These are phyloP conservation scores for Discostella stelligeroides DNA, from an alignment of 108 stramenopile genomes.

Conservation along the genomic window DNA sequence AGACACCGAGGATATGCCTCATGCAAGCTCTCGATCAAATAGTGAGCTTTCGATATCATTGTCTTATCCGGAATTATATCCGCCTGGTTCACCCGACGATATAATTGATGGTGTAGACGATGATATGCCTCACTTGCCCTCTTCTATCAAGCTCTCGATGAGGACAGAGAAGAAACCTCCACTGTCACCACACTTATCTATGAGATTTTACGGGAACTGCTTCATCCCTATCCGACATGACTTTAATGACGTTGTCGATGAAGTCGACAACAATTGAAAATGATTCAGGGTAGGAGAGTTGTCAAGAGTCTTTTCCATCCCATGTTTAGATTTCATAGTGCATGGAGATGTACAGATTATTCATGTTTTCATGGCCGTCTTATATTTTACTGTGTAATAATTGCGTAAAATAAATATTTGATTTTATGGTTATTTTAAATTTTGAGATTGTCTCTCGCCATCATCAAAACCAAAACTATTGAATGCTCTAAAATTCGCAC, in stretches of 20 bases:
- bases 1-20: not conserved
- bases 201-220: slow-evolving; percentile 4
- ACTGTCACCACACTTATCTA: not conserved
- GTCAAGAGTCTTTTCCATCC: too few species aligned
- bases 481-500: too few species aligned
- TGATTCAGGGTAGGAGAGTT: too few species aligned
- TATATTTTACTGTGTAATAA: too few species aligned
- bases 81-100: slow-evolving; percentile 2
- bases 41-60: not conserved
- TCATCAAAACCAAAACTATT: too few species aligned
- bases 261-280: not conserved
- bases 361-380: too few species aligned
- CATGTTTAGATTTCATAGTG: too few species aligned
- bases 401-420: too few species aligned
- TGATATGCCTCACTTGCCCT: slow-evolving; percentile 1
- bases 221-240: slow-evolving; percentile 5
- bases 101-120: not conserved
- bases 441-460: too few species aligned
- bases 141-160: slow-evolving; percentile 5
- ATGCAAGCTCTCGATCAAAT: not conserved
- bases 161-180: not conserved
- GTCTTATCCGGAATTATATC: not conserved
- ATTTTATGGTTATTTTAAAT: too few species aligned
- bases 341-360: too few species aligned
- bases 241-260: slow-evolving; percentile 4